A percentile compares a stretch with the other conserved stretches of the same genome.
phyloP scores from a whole-genome alignment of 208 protist species.

The Trypanosoma theileri region DNA sequence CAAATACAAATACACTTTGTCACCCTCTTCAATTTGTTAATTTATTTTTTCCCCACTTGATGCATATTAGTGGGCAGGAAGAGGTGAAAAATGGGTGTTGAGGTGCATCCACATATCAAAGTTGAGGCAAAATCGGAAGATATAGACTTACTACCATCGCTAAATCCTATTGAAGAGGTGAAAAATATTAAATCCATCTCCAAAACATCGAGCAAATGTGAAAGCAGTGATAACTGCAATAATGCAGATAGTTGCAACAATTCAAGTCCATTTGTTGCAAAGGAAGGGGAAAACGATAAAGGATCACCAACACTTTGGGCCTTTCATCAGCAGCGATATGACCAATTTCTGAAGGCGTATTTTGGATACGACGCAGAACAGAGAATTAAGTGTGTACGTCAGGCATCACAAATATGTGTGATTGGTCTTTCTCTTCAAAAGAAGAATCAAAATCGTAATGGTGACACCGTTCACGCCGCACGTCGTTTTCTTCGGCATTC shows the following conservation, averaged over 20 bases:
- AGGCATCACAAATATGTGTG: constrained; percentile 56
- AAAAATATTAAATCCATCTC: background rate
- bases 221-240: constrained; percentile 3
- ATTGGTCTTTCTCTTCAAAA: constrained; percentile 45
- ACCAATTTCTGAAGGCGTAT: constrained; percentile 68
- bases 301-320: background rate
- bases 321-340: constrained; percentile 71
- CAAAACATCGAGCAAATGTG: background rate
- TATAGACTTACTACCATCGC: background rate
- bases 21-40: background rate
- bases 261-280: background rate
- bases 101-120: background rate
- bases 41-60: too few species aligned
- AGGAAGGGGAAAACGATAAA: background rate
- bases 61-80: too few species aligned
- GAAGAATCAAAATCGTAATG: constrained; percentile 12
- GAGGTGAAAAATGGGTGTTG: constrained; percentile 1
- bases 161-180: background rate
- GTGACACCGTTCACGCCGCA: constrained; percentile 34
- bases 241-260: background rate
- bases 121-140: constrained; percentile 1
- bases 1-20: too few species aligned
- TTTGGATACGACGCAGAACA: constrained; percentile 51
- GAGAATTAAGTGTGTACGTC: constrained; percentile 38
- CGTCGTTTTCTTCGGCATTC: constrained; percentile 66